Percentiles rank a stretch among this genome's conserved stretches.
phyloP scores from a whole-genome alignment of 306 rosid genomes.

The Prunus dulcis region DNA sequence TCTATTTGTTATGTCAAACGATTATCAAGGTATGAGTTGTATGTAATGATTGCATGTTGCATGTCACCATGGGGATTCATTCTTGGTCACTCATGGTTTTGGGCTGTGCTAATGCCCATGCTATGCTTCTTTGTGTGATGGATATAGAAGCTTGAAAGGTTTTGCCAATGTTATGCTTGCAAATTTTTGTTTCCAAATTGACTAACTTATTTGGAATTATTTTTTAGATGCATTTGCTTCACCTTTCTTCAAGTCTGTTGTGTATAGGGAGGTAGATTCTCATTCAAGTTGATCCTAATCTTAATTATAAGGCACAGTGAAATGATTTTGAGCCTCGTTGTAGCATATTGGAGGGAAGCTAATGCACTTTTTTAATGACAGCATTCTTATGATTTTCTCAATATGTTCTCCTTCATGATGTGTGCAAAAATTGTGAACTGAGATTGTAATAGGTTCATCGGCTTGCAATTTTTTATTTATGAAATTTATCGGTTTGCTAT shows the following conservation, averaged over 20 bases:
- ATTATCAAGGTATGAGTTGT: neutral
- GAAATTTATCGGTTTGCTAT: neutral
- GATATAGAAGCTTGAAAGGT: neutral
- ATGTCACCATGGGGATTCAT: neutral
- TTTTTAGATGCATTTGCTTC: neutral
- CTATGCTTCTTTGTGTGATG: neutral
- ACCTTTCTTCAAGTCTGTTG: neutral
- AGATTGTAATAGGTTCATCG: neutral
- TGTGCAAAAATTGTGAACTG: neutral
- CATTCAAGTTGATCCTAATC: neutral
- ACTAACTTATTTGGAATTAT: neutral
- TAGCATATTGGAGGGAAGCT: neutral
- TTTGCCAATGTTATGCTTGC: neutral
- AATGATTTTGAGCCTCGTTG: neutral
- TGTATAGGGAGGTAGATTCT: neutral
- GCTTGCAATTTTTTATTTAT: neutral
- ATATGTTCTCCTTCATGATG: conserved; percentile 3
- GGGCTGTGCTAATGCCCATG: neutral
- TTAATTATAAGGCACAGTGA: neutral
- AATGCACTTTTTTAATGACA: neutral
- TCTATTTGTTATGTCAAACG: neutral
- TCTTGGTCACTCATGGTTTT: conserved; percentile 7
- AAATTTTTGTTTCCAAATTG: neutral
- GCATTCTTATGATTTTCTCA: neutral
- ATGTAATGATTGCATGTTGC: neutral